These are phyloP conservation scores for Oenanthe javanica DNA, from an alignment of 140 eudicot genomes.

Conservation along the genomic window DNA sequence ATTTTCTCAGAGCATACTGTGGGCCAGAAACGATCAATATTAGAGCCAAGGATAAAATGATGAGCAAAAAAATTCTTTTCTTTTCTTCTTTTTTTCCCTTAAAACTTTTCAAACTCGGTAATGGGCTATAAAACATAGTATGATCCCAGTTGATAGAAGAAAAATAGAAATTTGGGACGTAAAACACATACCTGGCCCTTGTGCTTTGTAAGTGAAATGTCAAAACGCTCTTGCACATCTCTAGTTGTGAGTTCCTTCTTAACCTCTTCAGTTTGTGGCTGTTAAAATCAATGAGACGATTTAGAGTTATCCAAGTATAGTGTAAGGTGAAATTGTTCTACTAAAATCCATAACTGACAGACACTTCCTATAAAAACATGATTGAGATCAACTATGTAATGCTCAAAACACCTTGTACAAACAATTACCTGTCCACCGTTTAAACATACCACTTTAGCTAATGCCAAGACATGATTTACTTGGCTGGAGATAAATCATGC, in stretches of 20 bases:
- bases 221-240: conserved; percentile 1
- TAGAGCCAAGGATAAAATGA: neutral
- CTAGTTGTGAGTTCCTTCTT: conserved; percentile 7
- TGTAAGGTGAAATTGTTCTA: neutral
- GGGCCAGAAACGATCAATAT: conserved; percentile 9
- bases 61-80: neutral
- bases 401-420: neutral
- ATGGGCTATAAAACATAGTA: neutral
- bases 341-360: neutral
- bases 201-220: conserved; percentile 3
- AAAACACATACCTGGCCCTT: conserved; percentile 4
- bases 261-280: conserved; percentile 14
- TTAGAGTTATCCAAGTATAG: conserved; percentile 7
- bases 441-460: neutral
- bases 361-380: neutral
- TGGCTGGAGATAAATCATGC: neutral
- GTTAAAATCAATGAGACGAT: neutral
- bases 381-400: neutral
- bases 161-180: neutral
- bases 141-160: neutral
- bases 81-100: neutral
- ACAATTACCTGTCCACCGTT: neutral
- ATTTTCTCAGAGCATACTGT: conserved; percentile 90
- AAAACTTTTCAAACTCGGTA: neutral
- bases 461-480: neutral